These are phyloP conservation scores for Petasospora fabianii DNA, from an alignment of 1,139 yeast genomes.

Conservation along the genomic window DNA sequence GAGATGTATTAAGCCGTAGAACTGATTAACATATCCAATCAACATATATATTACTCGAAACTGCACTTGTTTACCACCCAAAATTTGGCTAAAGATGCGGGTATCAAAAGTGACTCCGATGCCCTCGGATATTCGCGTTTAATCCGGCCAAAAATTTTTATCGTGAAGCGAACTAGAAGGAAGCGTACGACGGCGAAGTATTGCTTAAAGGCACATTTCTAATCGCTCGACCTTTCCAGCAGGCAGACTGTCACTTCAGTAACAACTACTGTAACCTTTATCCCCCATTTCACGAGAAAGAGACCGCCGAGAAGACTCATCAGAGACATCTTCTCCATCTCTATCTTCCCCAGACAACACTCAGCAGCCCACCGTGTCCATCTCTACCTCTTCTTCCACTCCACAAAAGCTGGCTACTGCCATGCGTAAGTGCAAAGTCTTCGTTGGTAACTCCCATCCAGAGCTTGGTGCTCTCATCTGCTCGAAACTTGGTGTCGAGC, in stretches of 20 bases:
- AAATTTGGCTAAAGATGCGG: no score
- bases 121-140: neutral
- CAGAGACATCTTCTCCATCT: neutral
- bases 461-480: slow-evolving; percentile 89
- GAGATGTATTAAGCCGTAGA: no score
- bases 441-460: slow-evolving; percentile 95
- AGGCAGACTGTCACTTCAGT: neutral
- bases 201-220: no score
- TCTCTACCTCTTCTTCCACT: slow-evolving; percentile 1
- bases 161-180: neutral
- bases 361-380: slow-evolving; percentile 7
- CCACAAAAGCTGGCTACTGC: slow-evolving; percentile 8
- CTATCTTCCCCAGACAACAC: slow-evolving; percentile 1
- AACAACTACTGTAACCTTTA: neutral
- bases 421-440: slow-evolving; percentile 96
- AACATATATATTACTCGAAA: no score
- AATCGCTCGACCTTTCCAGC: no score
- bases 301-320: neutral
- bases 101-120: neutral
- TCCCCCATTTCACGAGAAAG: neutral
- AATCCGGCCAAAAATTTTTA: neutral
- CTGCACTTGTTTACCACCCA: no score
- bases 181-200: neutral
- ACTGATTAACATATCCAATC: no score
- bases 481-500: slow-evolving; percentile 84